Evolutionary conservation across 2,329 filamentous ascomycete species (phyloP).

Genomic region (Cladobotryum protrusum): DNA sequence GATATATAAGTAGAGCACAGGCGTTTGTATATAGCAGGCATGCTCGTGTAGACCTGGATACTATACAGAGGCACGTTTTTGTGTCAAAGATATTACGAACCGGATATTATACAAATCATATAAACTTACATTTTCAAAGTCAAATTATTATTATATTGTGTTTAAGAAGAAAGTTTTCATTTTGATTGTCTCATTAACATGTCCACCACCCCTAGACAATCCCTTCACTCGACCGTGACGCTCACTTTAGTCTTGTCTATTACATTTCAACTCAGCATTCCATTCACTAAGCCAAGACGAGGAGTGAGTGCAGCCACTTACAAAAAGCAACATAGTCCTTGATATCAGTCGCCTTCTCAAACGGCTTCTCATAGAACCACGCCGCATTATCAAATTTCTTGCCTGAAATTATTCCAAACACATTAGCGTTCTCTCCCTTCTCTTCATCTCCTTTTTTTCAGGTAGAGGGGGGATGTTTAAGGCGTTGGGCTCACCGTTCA

Average conservation of each 20-base stretch:
- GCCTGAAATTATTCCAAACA: conserved; percentile 23
- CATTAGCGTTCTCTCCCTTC: not conserved
- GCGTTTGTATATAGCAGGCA: no score
- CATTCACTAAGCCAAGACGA: not conserved
- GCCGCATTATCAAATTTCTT: conserved; percentile 46
- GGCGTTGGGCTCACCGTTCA: conserved; percentile 37
- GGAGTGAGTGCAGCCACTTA: no score
- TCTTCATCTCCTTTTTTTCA: not conserved
- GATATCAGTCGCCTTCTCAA: conserved; percentile 43
- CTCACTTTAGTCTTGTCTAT: conserved; percentile 31
- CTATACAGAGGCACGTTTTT: no score
- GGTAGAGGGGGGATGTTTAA: no score
- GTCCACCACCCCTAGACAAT: not conserved
- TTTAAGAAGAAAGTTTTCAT: no score
- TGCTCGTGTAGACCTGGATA: no score
- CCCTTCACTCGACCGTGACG: conserved; percentile 13
- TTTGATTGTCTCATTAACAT: no score
- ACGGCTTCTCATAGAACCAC: conserved; percentile 52
- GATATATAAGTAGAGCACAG: no score
- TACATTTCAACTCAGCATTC: conserved; percentile 4
- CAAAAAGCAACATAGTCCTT: conserved; percentile 54
- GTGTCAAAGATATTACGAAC: no score
- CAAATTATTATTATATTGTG: no score
- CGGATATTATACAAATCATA: no score
- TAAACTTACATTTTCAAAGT: no score